Conservation (phyloP, 257 asterid genomes). For the Solanum arcanum region DNA sequence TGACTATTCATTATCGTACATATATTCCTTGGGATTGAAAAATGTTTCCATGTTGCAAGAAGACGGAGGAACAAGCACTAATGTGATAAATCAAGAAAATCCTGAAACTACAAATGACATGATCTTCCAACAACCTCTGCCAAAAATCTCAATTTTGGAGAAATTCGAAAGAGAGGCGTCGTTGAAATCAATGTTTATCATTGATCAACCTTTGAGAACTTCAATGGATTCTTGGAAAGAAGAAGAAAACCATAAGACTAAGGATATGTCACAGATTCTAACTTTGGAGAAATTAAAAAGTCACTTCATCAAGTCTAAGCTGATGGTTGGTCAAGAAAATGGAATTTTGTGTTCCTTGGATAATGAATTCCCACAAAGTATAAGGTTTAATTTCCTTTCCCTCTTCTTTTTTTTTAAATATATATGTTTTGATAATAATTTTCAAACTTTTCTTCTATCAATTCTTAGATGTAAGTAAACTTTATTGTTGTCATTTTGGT, state of each 20-base stretch:
- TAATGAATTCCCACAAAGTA: background rate
- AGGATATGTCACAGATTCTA: background rate
- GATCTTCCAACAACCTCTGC: too few relatives aligned
- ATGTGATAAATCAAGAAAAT: background rate
- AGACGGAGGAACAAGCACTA: background rate
- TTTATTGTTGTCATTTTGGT: background rate
- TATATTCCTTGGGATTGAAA: too few relatives aligned
- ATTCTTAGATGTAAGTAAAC: too few relatives aligned
- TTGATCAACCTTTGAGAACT: background rate
- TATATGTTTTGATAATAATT: background rate
- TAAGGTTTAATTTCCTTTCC: background rate
- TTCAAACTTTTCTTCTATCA: too few relatives aligned
- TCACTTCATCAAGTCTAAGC: background rate
- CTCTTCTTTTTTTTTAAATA: background rate
- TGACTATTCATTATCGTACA: background rate
- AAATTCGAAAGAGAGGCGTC: background rate
- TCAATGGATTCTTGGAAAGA: background rate
- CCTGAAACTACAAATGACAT: background rate
- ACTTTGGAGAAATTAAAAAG: background rate
- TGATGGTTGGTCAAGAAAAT: background rate
- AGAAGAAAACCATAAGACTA: too few relatives aligned
- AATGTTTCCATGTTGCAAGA: too few relatives aligned
- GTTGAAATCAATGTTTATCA: background rate
- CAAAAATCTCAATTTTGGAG: background rate
- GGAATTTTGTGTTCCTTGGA: background rate